These are phyloP conservation scores for Boletus edulis DNA, from an alignment of 768 basidiomycete species.

Conservation along the genomic window DNA sequence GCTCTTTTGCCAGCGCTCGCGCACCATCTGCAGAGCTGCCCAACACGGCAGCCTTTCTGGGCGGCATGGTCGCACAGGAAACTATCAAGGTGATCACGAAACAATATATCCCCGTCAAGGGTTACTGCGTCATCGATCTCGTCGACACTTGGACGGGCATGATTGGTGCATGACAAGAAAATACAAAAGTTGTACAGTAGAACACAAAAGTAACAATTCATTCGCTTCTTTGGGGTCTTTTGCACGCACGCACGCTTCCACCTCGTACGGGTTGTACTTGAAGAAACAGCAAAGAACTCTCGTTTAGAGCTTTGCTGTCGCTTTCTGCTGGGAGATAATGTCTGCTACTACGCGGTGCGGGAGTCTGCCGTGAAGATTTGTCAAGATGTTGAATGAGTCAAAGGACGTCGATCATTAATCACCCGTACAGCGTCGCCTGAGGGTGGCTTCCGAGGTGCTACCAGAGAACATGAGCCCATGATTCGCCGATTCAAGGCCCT, in stretches of 20 bases:
- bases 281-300: no score
- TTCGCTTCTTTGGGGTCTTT: not conserved
- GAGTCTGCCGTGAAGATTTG: not conserved
- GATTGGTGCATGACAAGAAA: conserved; percentile 29
- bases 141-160: conserved; percentile 74
- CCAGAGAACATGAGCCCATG: not conserved
- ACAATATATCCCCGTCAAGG: conserved; percentile 90
- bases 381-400: no score
- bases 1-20: conserved; percentile 51
- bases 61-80: conserved; percentile 94
- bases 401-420: not conserved
- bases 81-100: conserved; percentile 95
- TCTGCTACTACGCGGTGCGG: conserved; percentile 8
- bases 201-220: not conserved
- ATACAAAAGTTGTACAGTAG: not conserved
- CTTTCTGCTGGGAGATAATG: not conserved
- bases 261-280: no score
- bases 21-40: conserved; percentile 85
- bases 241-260: not conserved
- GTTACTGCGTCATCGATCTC: conserved; percentile 82
- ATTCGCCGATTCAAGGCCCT: not conserved
- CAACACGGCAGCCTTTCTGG: conserved; percentile 90
- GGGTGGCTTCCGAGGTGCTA: conserved; percentile 19
- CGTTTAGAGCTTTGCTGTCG: not conserved
- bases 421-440: conserved; percentile 20